Conservation (phyloP, 1,139 yeast species). For the Saccharomycopsis phalli region DNA sequence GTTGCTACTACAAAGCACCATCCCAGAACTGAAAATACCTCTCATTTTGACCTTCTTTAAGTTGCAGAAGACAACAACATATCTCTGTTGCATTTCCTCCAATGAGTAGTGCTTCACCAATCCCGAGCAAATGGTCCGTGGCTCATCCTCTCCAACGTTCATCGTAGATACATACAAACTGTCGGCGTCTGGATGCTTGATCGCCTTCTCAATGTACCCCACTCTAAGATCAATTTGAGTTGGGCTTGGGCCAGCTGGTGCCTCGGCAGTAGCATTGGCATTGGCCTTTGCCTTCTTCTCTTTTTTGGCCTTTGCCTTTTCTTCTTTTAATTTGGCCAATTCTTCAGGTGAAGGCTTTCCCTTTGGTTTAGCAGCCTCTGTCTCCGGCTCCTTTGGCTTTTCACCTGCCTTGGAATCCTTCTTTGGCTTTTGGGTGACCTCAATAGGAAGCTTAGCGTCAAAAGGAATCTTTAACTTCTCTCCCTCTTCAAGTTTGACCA, state of each 20-base stretch:
- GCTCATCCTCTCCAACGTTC: slow-evolving; percentile 83
- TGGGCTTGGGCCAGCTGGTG: slow-evolving; percentile 61
- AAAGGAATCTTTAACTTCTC: slow-evolving; percentile 48
- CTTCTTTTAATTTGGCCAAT: slow-evolving; percentile 50
- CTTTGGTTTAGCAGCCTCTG: slow-evolving; percentile 28
- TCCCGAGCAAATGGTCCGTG: slow-evolving; percentile 97
- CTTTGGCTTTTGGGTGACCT: slow-evolving; percentile 54
- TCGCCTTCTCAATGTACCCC: slow-evolving; percentile 93
- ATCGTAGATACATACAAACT: slow-evolving; percentile 92
- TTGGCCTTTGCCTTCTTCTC: slow-evolving; percentile 62
- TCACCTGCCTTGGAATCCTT: slow-evolving; percentile 27
- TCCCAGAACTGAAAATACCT: slow-evolving; percentile 89
- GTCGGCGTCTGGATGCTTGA: slow-evolving; percentile 97
- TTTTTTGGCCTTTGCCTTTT: slow-evolving; percentile 67
- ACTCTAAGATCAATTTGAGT: slow-evolving; percentile 87
- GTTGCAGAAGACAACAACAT: slow-evolving; percentile 78
- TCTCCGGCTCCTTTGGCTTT: slow-evolving; percentile 25
- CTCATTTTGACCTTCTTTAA: slow-evolving; percentile 90
- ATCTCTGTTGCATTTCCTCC: slow-evolving; percentile 76
- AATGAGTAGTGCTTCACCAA: slow-evolving; percentile 68
- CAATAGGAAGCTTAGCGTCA: slow-evolving; percentile 60
- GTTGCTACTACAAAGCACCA: slow-evolving; percentile 92
- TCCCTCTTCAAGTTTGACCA: slow-evolving; percentile 36
- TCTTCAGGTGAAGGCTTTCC: slow-evolving; percentile 54
- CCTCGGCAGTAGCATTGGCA: slow-evolving; percentile 38